Percentiles rank a stretch among this genome's conserved stretches.
These are phyloP conservation scores for Heterobasidion annosum DNA, from an alignment of 1,284 basidiomycete species.

Conservation along the genomic window DNA sequence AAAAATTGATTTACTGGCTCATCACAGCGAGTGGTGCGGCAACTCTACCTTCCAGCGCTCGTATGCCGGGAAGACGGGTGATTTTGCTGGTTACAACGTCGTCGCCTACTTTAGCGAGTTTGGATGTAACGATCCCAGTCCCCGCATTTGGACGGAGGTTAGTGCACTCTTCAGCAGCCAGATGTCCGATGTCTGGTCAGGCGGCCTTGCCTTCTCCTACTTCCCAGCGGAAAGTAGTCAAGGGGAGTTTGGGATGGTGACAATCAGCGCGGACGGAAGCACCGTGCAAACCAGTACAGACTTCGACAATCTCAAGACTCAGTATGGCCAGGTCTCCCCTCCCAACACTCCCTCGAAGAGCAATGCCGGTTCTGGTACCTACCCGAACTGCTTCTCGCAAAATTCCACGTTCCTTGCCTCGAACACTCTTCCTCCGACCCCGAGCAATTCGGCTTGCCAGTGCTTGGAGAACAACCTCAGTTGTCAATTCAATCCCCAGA, in stretches of 20 bases:
- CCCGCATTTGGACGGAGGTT: conserved; percentile 79
- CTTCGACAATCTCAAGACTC: conserved; percentile 54
- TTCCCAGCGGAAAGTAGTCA: conserved; percentile 62
- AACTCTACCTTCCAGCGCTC: conserved; percentile 46
- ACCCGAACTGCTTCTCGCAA: conserved; percentile 57
- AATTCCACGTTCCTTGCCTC: conserved; percentile 58
- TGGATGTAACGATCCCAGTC: conserved; percentile 59
- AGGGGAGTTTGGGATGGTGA: conserved; percentile 82
- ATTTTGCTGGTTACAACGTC: conserved; percentile 65
- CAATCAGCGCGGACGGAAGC: conserved; percentile 50
- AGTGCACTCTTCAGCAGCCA: conserved; percentile 62
- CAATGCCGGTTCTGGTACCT: conserved; percentile 42
- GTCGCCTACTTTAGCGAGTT: conserved; percentile 89
- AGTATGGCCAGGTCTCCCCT: conserved; percentile 50
- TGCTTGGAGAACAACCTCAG: conserved; percentile 64
- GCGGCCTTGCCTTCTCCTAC: conserved; percentile 84
- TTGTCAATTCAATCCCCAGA: conserved; percentile 63
- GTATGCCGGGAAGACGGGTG: conserved; percentile 43
- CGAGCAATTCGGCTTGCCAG: conserved; percentile 69
- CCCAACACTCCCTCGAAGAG: conserved; percentile 59
- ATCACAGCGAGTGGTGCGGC: conserved; percentile 72
- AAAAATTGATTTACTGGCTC: conserved; percentile 1
- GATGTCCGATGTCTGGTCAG: conserved; percentile 79
- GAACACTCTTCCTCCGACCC: conserved; percentile 73
- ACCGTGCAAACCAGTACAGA: conserved; percentile 61